Evolutionary conservation across 768 basidiomycete genomes (phyloP).

Genomic region (Kwoniella bestiolae): DNA sequence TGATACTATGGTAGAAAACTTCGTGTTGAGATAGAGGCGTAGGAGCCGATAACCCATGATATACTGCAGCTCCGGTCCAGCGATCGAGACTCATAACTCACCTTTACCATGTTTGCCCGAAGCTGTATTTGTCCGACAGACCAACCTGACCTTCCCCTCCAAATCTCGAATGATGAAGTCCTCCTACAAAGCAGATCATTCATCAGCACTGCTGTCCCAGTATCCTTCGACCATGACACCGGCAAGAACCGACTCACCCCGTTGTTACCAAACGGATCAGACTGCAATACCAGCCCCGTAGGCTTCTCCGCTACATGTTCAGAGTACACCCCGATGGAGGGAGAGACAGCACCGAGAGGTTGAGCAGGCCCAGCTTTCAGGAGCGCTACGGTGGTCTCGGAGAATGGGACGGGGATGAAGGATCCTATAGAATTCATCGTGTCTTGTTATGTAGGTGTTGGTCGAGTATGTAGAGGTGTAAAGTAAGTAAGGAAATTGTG

Average conservation of each 20-base stretch:
- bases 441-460: neutral
- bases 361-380: slow-evolving; percentile 3
- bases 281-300: neutral
- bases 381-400: neutral
- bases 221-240: too few relatives aligned
- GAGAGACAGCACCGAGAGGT: neutral
- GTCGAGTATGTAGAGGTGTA: too few relatives aligned
- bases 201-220: too few relatives aligned
- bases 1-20: too few relatives aligned
- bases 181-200: neutral
- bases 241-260: neutral
- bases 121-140: neutral
- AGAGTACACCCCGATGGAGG: neutral
- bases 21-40: too few relatives aligned
- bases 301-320: neutral
- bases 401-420: slow-evolving; percentile 8
- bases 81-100: too few relatives aligned
- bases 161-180: slow-evolving; percentile 3
- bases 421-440: neutral
- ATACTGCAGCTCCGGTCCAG: too few relatives aligned
- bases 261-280: neutral
- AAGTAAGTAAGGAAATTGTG: neutral
- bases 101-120: slow-evolving; percentile 5
- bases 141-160: neutral
- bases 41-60: too few relatives aligned